These are phyloP conservation scores for Selenicereus undatus DNA, from an alignment of 148 eudicot species.

Conservation along the genomic window DNA sequence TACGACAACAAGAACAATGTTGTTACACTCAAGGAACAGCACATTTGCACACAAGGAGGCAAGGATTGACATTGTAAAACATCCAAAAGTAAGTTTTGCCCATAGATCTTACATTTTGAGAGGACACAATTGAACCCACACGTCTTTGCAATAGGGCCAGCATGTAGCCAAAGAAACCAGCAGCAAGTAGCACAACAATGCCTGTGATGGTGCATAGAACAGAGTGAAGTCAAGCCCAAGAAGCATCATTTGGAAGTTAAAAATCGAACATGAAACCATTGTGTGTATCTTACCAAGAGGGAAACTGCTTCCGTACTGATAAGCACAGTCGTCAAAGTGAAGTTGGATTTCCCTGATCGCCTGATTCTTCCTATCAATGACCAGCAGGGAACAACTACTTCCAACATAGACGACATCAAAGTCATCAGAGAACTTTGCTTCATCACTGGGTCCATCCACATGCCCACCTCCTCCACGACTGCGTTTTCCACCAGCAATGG, in stretches of 20 bases:
- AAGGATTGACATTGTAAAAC: not conserved
- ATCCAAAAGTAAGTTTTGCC: not conserved
- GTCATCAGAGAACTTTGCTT: slow-evolving; percentile 87
- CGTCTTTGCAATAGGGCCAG: slow-evolving; percentile 69
- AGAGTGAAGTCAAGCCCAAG: slow-evolving; percentile 16
- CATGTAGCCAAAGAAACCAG: slow-evolving; percentile 87
- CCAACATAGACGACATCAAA: slow-evolving; percentile 91
- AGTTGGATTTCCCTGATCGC: slow-evolving; percentile 90
- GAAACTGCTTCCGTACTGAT: slow-evolving; percentile 84
- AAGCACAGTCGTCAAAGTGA: slow-evolving; percentile 92
- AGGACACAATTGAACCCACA: slow-evolving; percentile 55
- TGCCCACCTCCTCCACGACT: slow-evolving; percentile 73
- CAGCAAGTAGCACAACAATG: slow-evolving; percentile 56
- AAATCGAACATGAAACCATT: not conserved
- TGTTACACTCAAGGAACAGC: not conserved
- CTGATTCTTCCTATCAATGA: slow-evolving; percentile 82
- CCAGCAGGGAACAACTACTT: slow-evolving; percentile 93
- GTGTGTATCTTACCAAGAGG: slow-evolving; percentile 48
- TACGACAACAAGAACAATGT: not conserved
- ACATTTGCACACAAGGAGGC: too few relatives aligned
- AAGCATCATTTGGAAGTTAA: not conserved
- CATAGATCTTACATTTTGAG: slow-evolving; percentile 42
- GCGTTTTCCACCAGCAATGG: slow-evolving; percentile 91
- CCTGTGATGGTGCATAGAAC: slow-evolving; percentile 30
- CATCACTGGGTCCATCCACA: slow-evolving; percentile 94